These are phyloP conservation scores for Euphrasia arctica DNA, from an alignment of 305 asterid genomes.

Conservation along the genomic window DNA sequence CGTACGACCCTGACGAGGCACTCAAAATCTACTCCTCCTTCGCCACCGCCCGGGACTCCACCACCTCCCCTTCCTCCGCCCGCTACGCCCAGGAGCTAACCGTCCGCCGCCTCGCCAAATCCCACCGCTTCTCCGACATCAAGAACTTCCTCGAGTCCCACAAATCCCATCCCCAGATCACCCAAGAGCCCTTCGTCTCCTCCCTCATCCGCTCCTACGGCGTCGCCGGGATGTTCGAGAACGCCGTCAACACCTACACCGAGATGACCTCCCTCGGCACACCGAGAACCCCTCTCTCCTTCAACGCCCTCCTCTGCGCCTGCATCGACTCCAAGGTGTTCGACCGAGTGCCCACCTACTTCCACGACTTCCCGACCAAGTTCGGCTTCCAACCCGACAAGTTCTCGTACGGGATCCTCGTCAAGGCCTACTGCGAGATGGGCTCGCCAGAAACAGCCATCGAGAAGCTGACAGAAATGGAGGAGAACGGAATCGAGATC, in stretches of 20 bases:
- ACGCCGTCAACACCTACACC: conserved; percentile 49
- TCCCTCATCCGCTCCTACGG: conserved; percentile 78
- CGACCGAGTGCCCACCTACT: conserved; percentile 50
- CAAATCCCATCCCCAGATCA: conserved; percentile 56
- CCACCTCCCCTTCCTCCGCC: conserved; percentile 40
- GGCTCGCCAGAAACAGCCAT: conserved; percentile 50
- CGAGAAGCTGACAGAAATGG: conserved; percentile 54
- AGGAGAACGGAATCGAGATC: conserved; percentile 48
- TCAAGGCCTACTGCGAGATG: conserved; percentile 68
- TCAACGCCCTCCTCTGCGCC: conserved; percentile 64
- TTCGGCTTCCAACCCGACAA: conserved; percentile 52
- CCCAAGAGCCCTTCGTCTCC: conserved; percentile 62
- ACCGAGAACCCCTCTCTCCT: conserved; percentile 59
- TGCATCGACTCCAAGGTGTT: conserved; percentile 38
- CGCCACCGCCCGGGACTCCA: conserved; percentile 36
- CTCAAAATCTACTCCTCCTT: conserved; percentile 60
- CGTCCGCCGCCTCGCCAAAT: conserved; percentile 70
- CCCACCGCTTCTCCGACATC: conserved; percentile 67
- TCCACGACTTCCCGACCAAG: conserved; percentile 55
- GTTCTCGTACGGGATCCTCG: conserved; percentile 56
- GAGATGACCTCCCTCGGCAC: conserved; percentile 45
- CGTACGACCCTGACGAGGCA: conserved; percentile 64
- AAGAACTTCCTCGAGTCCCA: conserved; percentile 66
- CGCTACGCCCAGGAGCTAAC: conserved; percentile 67
- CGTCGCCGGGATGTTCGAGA: conserved; percentile 67